Evolutionary conservation across 2,329 filamentous ascomycete genomes (phyloP), one percentile per base, ranked within the genome.

Genomic region (Exophiala sp.): DNA sequence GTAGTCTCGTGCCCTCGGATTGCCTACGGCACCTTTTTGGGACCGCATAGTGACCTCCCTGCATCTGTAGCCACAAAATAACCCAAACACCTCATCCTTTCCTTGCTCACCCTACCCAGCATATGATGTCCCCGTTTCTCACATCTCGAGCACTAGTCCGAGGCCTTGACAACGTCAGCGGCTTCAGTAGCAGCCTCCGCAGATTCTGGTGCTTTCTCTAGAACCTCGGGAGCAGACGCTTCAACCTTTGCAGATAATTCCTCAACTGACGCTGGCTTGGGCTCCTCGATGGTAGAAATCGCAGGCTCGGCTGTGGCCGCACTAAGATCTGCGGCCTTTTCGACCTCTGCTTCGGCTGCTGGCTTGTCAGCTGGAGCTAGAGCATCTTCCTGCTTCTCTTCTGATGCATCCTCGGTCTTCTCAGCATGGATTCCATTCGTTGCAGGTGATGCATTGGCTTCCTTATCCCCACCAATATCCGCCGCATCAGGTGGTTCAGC

Each of bases 401-500:
- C 49, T 46, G 64, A 67, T 11, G 62, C 62, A 33, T 70, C 65
- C 10, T 64, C 66, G 2, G 62, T 62, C 24, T 66, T 67, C 36
- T 62, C 53, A 42, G 65, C 62, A 47, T 69, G 62, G 35, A 71
- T 64, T n/a, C 71, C 66, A 39, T 69, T 69, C 12, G 71, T 68
- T 38, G 62, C 52, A n/a, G 59, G 57, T 16, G 55, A 51, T 16
- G 69, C 68, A 65, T 79, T 80, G 44, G 71, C 68, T 5, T 75
- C 74, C 33, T 72, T 70, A 24, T 54, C 79, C 75, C 69, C 52
- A 39, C 59, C 54, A 9, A 67, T 62, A 6, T 63, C 60, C 8
- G 76, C 67, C 9, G 24, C 24, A 29, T 74, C 66, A 8, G 70
- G 71, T 29, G 74, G 71, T 43, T 87, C 86, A 12, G 74, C 76